Conservation (phyloP, 2,329 filamentous ascomycete genomes). For the Alternaria sp. region DNA sequence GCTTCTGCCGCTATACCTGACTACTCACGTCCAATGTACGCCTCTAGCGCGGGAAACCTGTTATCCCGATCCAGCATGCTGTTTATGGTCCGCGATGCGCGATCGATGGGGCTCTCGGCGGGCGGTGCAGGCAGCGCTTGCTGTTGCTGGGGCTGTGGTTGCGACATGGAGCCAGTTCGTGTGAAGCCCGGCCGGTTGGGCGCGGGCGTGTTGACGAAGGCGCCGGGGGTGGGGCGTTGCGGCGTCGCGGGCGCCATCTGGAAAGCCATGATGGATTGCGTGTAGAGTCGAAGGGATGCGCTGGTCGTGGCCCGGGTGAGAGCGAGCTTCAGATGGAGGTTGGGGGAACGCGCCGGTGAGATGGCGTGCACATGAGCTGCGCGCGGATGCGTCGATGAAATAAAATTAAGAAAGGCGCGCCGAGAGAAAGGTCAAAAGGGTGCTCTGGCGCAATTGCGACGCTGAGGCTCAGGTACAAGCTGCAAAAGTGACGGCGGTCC, state of each 20-base stretch:
- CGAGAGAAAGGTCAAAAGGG: conserved; percentile 19
- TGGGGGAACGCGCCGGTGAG: conserved; percentile 37
- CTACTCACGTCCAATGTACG: conserved; percentile 81
- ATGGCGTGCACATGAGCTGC: conserved; percentile 37
- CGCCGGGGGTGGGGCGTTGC: conserved; percentile 74
- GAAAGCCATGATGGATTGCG: conserved; percentile 34
- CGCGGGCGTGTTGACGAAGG: conserved; percentile 77
- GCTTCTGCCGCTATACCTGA: background rate
- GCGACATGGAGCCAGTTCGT: conserved; percentile 33
- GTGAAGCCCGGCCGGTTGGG: conserved; percentile 44
- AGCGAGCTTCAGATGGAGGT: conserved; percentile 35
- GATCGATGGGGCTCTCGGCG: conserved; percentile 68
- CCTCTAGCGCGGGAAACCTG: conserved; percentile 86
- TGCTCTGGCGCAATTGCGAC: conserved; percentile 36
- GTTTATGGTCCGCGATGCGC: conserved; percentile 85
- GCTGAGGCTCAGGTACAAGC: conserved; percentile 25
- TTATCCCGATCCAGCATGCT: conserved; percentile 76
- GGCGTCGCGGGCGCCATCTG: conserved; percentile 58
- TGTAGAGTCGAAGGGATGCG: conserved; percentile 9
- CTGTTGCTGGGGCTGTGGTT: conserved; percentile 29
- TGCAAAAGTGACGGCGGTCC: conserved; percentile 26
- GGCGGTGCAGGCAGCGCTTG: conserved; percentile 33
- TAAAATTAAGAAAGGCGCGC: conserved; percentile 24
- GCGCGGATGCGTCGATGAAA: conserved; percentile 18
- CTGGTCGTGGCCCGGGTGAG: conserved; percentile 29